These are phyloP conservation scores for Cucurbita maxima DNA, from an alignment of 306 rosid genomes.

Conservation along the genomic window DNA sequence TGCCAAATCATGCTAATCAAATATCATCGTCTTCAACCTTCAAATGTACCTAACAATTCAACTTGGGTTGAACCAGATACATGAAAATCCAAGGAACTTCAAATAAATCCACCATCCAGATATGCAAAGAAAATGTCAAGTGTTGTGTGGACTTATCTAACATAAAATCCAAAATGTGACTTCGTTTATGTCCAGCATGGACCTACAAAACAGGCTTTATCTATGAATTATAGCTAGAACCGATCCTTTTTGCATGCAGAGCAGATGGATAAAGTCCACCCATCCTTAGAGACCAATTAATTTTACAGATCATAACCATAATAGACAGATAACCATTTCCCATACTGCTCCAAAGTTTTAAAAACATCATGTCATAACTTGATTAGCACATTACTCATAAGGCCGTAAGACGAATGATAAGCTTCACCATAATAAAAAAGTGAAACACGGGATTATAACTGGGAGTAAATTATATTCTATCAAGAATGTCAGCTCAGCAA, in stretches of 20 bases:
- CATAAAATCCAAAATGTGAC: background rate
- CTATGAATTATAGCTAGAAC: background rate
- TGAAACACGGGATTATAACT: background rate
- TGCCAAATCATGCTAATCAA: background rate
- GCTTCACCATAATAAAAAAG: background rate
- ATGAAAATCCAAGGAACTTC: background rate
- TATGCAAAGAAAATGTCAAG: background rate
- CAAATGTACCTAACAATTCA: background rate
- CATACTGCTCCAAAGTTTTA: background rate
- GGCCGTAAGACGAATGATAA: background rate
- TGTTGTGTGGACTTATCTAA: background rate
- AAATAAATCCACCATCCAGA: background rate
- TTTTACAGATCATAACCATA: background rate
- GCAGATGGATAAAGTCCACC: background rate
- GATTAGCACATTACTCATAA: background rate
- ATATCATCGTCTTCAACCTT: background rate
- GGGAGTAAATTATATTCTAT: background rate
- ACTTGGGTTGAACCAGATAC: background rate
- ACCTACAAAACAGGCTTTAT: background rate
- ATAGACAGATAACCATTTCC: background rate
- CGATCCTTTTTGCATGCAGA: background rate
- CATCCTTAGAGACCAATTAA: background rate
- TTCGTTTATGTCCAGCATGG: too few relatives aligned
- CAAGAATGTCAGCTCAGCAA: background rate
- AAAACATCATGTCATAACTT: background rate